Percentiles rank a stretch among this genome's conserved stretches.
These are phyloP conservation scores for Lineolata rhizophorae DNA, from an alignment of 495 filamentous ascomycete genomes.

Conservation along the genomic window DNA sequence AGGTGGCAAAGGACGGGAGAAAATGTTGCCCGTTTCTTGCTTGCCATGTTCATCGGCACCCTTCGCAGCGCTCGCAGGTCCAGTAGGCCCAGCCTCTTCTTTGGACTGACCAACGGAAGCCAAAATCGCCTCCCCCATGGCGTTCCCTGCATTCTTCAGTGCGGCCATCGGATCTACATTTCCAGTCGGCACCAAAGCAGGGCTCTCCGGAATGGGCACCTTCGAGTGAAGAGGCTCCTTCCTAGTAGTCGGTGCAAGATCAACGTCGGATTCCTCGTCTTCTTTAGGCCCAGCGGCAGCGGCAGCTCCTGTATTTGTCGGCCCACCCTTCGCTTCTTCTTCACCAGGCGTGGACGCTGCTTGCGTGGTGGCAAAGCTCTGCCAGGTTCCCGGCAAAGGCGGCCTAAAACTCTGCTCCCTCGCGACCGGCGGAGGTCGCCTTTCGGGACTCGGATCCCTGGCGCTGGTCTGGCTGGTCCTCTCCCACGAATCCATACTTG, in stretches of 20 bases:
- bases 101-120: slow-evolving; percentile 10
- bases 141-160: slow-evolving; percentile 11
- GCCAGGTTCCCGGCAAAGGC: slow-evolving; percentile 41
- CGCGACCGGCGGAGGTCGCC: slow-evolving; percentile 4
- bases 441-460: too few species aligned
- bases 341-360: slow-evolving; percentile 11
- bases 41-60: too few species aligned
- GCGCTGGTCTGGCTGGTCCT: too few species aligned
- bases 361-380: slow-evolving; percentile 28
- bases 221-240: slow-evolving; percentile 10
- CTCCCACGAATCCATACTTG: too few species aligned
- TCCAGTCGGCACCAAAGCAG: too few species aligned
- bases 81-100: too few species aligned
- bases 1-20: slow-evolving; percentile 8
- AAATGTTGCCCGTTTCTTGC: slow-evolving; percentile 8
- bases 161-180: slow-evolving; percentile 11
- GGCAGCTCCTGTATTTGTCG: neutral
- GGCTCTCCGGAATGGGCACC: too few species aligned
- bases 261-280: too few species aligned
- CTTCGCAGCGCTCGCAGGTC: too few species aligned
- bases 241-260: slow-evolving; percentile 16
- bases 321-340: neutral
- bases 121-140: slow-evolving; percentile 13
- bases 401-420: slow-evolving; percentile 26
- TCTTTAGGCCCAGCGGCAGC: too few species aligned